Conservation (phyloP, 257 asterid species). For the Nicotiana tabacum region DNA sequence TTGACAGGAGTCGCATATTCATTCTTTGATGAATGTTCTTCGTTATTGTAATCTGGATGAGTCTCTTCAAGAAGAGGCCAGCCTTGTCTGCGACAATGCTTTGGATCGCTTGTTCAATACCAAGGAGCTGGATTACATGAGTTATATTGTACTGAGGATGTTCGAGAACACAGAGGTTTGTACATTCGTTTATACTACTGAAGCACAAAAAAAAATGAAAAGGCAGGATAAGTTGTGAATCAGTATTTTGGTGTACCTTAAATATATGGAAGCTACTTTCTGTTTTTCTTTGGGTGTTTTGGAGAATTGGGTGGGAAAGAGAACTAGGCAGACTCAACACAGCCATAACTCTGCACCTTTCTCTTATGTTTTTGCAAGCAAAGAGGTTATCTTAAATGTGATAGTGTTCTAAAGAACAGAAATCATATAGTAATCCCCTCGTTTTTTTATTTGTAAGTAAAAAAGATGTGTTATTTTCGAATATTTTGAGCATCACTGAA, state of each 20-base stretch:
- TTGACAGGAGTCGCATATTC: constrained; percentile 93
- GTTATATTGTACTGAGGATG: constrained; percentile 86
- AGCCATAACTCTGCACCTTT: not conserved
- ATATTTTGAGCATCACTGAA: not conserved
- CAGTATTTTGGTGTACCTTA: not conserved
- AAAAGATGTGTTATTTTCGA: not conserved
- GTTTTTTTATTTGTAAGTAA: not conserved
- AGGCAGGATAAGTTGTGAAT: not conserved
- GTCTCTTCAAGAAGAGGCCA: constrained; percentile 76
- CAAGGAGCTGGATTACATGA: constrained; percentile 97
- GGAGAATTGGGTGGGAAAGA: not conserved
- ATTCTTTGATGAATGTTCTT: constrained; percentile 94
- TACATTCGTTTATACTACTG: constrained; percentile 15
- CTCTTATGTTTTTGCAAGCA: not conserved
- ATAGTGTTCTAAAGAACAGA: not conserved
- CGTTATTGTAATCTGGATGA: constrained; percentile 97
- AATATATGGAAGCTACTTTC: not conserved
- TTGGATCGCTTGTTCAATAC: constrained; percentile 76
- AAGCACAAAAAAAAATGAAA: not conserved
- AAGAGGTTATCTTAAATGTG: not conserved
- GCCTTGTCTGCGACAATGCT: constrained; percentile 78
- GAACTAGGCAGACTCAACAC: not conserved
- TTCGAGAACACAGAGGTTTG: constrained; percentile 88
- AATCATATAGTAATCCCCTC: not conserved
- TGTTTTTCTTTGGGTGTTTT: not conserved